Evolutionary conservation across 495 filamentous ascomycete species (phyloP), one percentile per base, ranked within the genome.

Genomic region (Paragyromitra xinjiangensis): DNA sequence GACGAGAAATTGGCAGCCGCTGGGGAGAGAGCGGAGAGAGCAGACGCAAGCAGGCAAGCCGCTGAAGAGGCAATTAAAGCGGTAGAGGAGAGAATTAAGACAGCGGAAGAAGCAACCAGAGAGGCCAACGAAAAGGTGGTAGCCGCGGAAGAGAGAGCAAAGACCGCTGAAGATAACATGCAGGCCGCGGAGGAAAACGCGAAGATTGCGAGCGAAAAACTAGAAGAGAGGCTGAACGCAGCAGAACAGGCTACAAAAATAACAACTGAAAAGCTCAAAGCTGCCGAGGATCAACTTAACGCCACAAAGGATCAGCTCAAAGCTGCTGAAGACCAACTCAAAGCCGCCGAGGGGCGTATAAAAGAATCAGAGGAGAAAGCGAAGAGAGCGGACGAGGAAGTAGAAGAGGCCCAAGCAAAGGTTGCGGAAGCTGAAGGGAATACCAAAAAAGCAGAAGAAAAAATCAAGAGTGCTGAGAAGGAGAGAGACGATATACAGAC

Each of bases 401-500:
- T 50, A 5, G 77, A 79, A 59, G 69, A 78, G 42, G 80, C 71
- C 4, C 70, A 80, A 45, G 81, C 68, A 66, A 81, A 84, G 29
- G 37, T 76, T 1, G 78, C 78, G 50, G 74, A 82, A 44, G 73
- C 76, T 64, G 66, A 74, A 8, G n/a, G 64, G 19, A 73, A 67
- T 40, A 44, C 62, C 61, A 79, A 74, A 22, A 73, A 73, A 29
- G 64, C 71, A 9, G 75, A 82, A 58, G 83, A 81, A 66, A 83
- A 42, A 71, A 67, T 77, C 8, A 67, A 78, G 24, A 81, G 73
- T 50, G 83, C 85, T 45, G 84, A 88, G 71, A 91, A 89, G 79
- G 91, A 93, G 80, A 88, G 90, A 59, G 85, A 88, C 68, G 84
- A 88, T 24, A 87, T 87, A 26, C 92, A 95, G 80, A 79, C 84